Evolutionary conservation across 805 yeast genomes (phyloP).

Genomic region (Lachancea waltii): DNA sequence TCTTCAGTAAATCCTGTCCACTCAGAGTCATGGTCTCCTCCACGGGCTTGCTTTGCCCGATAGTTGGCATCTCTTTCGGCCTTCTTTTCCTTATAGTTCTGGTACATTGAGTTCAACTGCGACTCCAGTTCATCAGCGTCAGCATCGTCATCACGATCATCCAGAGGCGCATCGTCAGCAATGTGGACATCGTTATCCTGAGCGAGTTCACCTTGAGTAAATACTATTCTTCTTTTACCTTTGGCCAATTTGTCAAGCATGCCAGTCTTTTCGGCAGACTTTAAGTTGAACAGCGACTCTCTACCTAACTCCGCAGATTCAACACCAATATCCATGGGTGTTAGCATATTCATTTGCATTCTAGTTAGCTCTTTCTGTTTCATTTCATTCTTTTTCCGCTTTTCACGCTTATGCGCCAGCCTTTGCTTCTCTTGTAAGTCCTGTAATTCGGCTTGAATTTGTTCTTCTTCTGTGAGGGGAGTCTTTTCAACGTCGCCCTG

Average conservation of each 20-base stretch:
- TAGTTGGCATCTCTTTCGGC: slow-evolving; percentile 64
- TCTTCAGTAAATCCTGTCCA: slow-evolving; percentile 70
- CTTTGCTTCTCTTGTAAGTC: slow-evolving; percentile 66
- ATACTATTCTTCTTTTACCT: slow-evolving; percentile 65
- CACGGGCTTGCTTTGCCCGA: slow-evolving; percentile 66
- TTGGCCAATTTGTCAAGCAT: slow-evolving; percentile 62
- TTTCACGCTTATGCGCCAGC: slow-evolving; percentile 67
- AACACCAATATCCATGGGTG: slow-evolving; percentile 87
- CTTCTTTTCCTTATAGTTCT: slow-evolving; percentile 56
- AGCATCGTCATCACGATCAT: slow-evolving; percentile 35
- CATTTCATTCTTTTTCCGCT: slow-evolving; percentile 70
- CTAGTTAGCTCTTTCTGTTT: slow-evolving; percentile 84
- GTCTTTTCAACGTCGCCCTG: slow-evolving; percentile 54
- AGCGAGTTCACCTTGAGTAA: slow-evolving; percentile 47
- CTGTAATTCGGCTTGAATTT: slow-evolving; percentile 77
- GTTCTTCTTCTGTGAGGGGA: slow-evolving; percentile 78
- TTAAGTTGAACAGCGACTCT: slow-evolving; percentile 74
- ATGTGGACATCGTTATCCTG: slow-evolving; percentile 53
- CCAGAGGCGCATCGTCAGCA: slow-evolving; percentile 37
- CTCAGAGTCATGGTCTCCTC: slow-evolving; percentile 65
- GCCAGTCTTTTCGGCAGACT: slow-evolving; percentile 84
- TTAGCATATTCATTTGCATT: slow-evolving; percentile 93
- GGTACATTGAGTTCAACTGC: slow-evolving; percentile 78
- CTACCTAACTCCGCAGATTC: slow-evolving; percentile 82
- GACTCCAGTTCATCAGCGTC: slow-evolving; percentile 67